Percentiles rank a stretch among this genome's conserved stretches.
These are phyloP conservation scores for Solanum paucissectum DNA, from an alignment of 257 asterid genomes.

Conservation along the genomic window DNA sequence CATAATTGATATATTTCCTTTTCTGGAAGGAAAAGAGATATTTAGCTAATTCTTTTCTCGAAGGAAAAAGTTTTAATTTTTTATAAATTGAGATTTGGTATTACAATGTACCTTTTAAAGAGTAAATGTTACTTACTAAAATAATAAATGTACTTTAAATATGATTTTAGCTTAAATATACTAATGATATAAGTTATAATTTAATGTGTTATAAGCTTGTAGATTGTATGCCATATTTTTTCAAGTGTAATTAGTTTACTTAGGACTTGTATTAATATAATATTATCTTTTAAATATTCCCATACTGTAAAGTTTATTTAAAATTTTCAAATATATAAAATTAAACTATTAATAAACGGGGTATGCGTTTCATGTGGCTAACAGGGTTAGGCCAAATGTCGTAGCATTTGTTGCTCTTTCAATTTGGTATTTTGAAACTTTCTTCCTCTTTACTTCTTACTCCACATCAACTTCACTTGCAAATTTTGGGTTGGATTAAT, in stretches of 20 bases:
- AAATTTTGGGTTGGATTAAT: neutral
- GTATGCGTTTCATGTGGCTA: neutral
- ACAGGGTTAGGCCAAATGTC: neutral
- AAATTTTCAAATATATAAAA: neutral
- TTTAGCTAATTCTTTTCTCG: neutral
- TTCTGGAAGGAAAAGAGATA: neutral
- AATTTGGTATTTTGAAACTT: neutral
- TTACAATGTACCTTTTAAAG: neutral
- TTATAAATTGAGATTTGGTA: neutral
- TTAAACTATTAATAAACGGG: neutral
- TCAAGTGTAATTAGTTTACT: neutral
- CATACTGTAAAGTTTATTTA: neutral
- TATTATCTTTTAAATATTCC: neutral
- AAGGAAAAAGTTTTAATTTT: neutral
- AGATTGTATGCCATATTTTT: neutral
- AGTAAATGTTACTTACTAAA: neutral
- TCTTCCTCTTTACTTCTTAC: neutral
- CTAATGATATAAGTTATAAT: neutral
- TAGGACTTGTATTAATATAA: neutral
- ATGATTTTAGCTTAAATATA: neutral
- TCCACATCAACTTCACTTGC: neutral
- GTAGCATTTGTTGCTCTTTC: neutral
- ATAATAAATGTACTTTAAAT: neutral
- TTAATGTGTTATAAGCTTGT: neutral
- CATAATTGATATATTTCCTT: neutral